Evolutionary conservation across 1,284 basidiomycete species (phyloP), one percentile per base, ranked within the genome.

Genomic region (Irpex sp.): DNA sequence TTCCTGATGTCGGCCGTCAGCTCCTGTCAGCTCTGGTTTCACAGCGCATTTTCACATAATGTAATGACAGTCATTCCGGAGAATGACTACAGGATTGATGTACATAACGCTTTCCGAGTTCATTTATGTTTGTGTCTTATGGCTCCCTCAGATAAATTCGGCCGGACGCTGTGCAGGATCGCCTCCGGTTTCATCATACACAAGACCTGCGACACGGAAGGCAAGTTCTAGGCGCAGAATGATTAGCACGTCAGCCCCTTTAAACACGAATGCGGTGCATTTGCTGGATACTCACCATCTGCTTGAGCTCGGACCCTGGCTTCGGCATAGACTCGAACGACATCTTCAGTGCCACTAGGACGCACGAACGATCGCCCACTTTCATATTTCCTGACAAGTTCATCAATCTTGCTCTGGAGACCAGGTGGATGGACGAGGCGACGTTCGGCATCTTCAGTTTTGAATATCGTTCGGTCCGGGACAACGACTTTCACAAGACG

Each of bases 271-370:
- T 7, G n/a, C 65, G 57, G 54, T 55, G 47, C 56, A 36, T 36
- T 58, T 34, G 5, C 44, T 49, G 0, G 31, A 17, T 19, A 79
- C 89, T 74, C 67, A 96, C 95, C 91, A 73, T 97, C 94, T 15
- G 93, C 92, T 67, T 93, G 89, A 13, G 85, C 77, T 62, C 84
- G 84, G 51, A 87, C 81, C 48, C 81, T 82, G 1, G 97, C 96
- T 77, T 99, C 97, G 0, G 97, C 97, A 74, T 99, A 99, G 6
- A 99, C 96, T 66, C 97, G 85, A 9, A 99, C 97, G 54, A 97
- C 97, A 74, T 99, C 96, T 75, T 99, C 97, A 17, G 97, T 99
- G 9, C 97, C 97, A 76, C 95, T 97, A 0, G 97, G 97, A 64
- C 97, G 79, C 11, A 99, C 97, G 75, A 99, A 99, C 31, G 92